Evolutionary conservation across 2,329 filamentous ascomycete species (phyloP).

Genomic region (Aaosphaeria arxii): DNA sequence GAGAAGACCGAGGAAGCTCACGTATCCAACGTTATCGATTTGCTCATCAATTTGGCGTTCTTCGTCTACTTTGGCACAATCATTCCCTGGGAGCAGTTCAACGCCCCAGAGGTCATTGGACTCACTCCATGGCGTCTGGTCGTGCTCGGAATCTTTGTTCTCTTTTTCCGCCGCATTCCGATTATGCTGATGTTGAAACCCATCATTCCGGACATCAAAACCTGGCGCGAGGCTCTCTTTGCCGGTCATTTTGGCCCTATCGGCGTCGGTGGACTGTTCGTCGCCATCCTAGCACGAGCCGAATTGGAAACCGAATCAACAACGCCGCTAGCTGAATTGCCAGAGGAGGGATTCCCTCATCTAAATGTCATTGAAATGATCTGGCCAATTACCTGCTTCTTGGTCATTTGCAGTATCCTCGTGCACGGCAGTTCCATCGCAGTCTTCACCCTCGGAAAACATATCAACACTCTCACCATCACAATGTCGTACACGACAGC

Average conservation of each 20-base stretch:
- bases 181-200: conserved; percentile 92
- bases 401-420: conserved; percentile 90
- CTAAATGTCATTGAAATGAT: conserved; percentile 78
- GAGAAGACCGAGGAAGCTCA: conserved; percentile 98
- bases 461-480: conserved; percentile 92
- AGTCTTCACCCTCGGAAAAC: conserved; percentile 95
- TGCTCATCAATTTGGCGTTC: conserved; percentile 94
- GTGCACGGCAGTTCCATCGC: conserved; percentile 98
- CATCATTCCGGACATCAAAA: conserved; percentile 93
- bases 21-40: conserved; percentile 97
- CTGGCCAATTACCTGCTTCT: conserved; percentile 92
- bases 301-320: conserved; percentile 77
- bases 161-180: conserved; percentile 93
- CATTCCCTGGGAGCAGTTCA: conserved; percentile 93
- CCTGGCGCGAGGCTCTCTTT: conserved; percentile 95
- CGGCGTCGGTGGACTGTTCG: conserved; percentile 93
- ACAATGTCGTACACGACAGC: conserved; percentile 95
- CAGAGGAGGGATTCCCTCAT: conserved; percentile 57
- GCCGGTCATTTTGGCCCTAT: conserved; percentile 98
- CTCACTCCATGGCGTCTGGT: conserved; percentile 84
- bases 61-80: conserved; percentile 98
- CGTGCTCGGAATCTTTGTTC: conserved; percentile 89
- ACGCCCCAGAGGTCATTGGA: conserved; percentile 65
- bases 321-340: conserved; percentile 66
- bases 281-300: conserved; percentile 88